Percentiles rank a stretch among this genome's conserved stretches.
Conservation (phyloP, 805 yeast species). For the Limtongia smithiae region DNA sequence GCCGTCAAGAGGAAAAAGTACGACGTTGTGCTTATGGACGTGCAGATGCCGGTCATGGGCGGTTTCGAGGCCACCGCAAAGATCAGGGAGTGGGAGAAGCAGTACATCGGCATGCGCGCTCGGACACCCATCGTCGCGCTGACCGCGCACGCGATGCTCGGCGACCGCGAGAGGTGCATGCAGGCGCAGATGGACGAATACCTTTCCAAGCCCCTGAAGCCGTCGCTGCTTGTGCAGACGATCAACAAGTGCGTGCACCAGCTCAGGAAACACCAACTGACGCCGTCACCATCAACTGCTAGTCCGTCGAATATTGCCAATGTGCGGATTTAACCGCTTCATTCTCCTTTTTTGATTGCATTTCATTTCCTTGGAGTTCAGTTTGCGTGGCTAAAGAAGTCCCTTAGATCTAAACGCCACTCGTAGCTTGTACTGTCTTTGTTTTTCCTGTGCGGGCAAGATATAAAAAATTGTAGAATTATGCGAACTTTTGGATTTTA, state of each 20-base stretch:
- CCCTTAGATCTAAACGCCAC: neutral
- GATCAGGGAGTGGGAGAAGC: constrained; percentile 84
- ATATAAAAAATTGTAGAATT: too few relatives aligned
- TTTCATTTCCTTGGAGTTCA: neutral
- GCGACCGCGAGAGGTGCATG: constrained; percentile 81
- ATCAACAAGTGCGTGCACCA: constrained; percentile 52
- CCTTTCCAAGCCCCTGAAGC: constrained; percentile 81
- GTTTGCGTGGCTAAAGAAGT: too few relatives aligned
- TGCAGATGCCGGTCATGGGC: constrained; percentile 94
- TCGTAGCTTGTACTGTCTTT: neutral
- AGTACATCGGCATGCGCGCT: constrained; percentile 65
- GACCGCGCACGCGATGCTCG: constrained; percentile 93
- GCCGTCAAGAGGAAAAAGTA: constrained; percentile 64
- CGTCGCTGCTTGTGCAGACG: constrained; percentile 76
- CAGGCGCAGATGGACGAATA: constrained; percentile 93
- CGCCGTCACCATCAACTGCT: neutral
- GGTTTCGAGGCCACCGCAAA: constrained; percentile 88
- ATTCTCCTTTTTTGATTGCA: neutral
- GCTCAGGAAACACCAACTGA: constrained; percentile 10
- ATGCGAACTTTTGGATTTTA: too few relatives aligned
- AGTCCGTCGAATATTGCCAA: neutral
- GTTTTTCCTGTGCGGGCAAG: neutral
- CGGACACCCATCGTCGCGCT: constrained; percentile 85
- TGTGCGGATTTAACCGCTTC: neutral
- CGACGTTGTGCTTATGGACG: constrained; percentile 88